Evolutionary conservation across 257 asterid species (phyloP), one percentile per base, ranked within the genome.

Genomic region (Linderniella brevidens): DNA sequence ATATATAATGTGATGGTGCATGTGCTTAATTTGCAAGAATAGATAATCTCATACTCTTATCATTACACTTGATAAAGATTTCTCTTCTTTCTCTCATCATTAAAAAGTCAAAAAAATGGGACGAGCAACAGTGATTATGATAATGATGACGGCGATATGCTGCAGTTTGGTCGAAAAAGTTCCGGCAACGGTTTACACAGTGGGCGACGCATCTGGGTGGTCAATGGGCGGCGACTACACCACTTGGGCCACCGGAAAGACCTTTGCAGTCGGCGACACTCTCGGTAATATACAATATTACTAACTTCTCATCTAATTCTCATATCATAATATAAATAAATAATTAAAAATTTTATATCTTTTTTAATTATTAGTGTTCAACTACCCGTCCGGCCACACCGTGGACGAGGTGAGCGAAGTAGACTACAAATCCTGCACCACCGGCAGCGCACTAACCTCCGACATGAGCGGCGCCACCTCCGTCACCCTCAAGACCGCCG

Each of bases 151-250:
- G 19, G 20, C 20, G 19, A 18, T 18, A 13, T 32, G 19, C 17
- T 60, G 39, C 16, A 17, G 54, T 15, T 52, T 55, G 37, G 49
- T 59, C 32, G 54, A 59, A 8, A 53, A 9, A 35, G 61, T 41
- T 37, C 57, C 65, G 18, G 81, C 77, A 3, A 67, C 75, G 8
- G 71, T 41, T 7, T 64, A 83, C 50, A 76, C 68, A 0, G 97
- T 88, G 29, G 97, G 97, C 5, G 95, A 78, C 13, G 13, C 80
- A 0, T 54, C 71, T 17, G 97, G 97, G 4, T 88, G 95, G 97
- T 52, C 84, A 6, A 37, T 72, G 29, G 71, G 84, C 7, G 52
- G 47, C 40, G 90, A 74, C 71, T 83, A 83, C 41, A 9, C 57
- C 40, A 58, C 66, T 5, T 88, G 95, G 97, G 43, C 84, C 12